These are phyloP conservation scores for Stachybotrys chartarum DNA, from an alignment of 2,329 filamentous ascomycete species.

Conservation along the genomic window DNA sequence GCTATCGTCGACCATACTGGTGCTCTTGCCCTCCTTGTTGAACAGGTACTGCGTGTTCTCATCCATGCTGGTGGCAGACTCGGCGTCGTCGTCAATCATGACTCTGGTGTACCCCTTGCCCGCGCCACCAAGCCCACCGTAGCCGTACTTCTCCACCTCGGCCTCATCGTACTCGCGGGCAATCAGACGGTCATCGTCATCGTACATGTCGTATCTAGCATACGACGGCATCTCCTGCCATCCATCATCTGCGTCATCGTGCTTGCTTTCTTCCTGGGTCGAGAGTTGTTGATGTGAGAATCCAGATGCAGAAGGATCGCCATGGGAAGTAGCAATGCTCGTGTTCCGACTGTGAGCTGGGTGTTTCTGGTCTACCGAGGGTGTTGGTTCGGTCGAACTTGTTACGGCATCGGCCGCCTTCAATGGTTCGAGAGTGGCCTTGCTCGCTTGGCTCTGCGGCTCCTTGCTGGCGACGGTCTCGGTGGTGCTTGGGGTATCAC, in stretches of 20 bases:
- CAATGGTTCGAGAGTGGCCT: background rate
- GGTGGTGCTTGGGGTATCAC: background rate
- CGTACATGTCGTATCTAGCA: slow-evolving; percentile 89
- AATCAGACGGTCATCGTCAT: slow-evolving; percentile 83
- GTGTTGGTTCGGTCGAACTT: background rate
- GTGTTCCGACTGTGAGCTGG: slow-evolving; percentile 26
- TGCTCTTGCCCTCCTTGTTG: slow-evolving; percentile 55
- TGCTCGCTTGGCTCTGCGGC: background rate
- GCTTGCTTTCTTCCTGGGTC: slow-evolving; percentile 45
- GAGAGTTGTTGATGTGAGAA: slow-evolving; percentile 84
- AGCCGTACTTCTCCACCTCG: slow-evolving; percentile 60
- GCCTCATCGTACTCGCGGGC: slow-evolving; percentile 74
- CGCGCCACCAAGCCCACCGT: slow-evolving; percentile 75
- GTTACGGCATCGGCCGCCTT: slow-evolving; percentile 1
- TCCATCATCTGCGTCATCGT: slow-evolving; percentile 51
- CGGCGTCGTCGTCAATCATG: slow-evolving; percentile 88
- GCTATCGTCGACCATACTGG: slow-evolving; percentile 61
- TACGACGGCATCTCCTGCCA: slow-evolving; percentile 97
- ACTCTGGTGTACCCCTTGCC: slow-evolving; percentile 94
- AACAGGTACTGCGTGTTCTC: slow-evolving; percentile 97
- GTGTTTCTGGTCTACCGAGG: background rate
- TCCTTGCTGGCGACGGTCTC: background rate
- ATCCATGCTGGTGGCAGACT: slow-evolving; percentile 92
- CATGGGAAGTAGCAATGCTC: slow-evolving; percentile 24
- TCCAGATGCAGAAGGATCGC: slow-evolving; percentile 62